These are phyloP conservation scores for Eucalyptus erythrocorys DNA, from an alignment of 345 rosid species.

Conservation along the genomic window DNA sequence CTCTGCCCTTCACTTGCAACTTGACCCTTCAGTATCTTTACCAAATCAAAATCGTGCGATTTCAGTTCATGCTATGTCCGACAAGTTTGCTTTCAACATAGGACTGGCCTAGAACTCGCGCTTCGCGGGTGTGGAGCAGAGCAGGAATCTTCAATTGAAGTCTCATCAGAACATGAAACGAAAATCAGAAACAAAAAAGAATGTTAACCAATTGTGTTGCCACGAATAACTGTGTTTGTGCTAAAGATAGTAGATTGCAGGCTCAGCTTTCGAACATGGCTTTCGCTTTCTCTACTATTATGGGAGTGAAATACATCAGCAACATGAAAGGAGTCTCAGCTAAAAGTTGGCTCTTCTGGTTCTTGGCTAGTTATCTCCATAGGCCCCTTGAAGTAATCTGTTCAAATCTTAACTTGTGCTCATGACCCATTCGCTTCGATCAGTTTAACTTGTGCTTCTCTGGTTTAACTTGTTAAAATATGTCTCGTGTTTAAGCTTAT, in stretches of 20 bases:
- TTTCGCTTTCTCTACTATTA: background rate
- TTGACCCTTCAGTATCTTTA: background rate
- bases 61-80: background rate
- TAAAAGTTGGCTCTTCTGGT: background rate
- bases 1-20: background rate
- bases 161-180: background rate
- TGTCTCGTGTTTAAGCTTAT: too few relatives aligned
- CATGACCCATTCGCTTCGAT: background rate
- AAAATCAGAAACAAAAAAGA: background rate
- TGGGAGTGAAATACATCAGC: background rate
- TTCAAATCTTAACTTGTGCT: background rate
- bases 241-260: background rate
- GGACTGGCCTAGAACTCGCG: background rate
- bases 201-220: background rate
- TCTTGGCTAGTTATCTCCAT: background rate
- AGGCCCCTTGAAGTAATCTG: background rate
- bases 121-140: background rate
- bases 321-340: background rate
- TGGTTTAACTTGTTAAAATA: too few relatives aligned
- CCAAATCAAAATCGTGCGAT: background rate
- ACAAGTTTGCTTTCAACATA: background rate
- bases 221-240: background rate
- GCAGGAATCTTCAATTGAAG: background rate
- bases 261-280: background rate
- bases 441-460: too few relatives aligned